Percentiles rank a stretch among this genome's conserved stretches.
These are phyloP conservation scores for Candida loeiensis DNA, from an alignment of 805 yeast genomes.

Conservation along the genomic window DNA sequence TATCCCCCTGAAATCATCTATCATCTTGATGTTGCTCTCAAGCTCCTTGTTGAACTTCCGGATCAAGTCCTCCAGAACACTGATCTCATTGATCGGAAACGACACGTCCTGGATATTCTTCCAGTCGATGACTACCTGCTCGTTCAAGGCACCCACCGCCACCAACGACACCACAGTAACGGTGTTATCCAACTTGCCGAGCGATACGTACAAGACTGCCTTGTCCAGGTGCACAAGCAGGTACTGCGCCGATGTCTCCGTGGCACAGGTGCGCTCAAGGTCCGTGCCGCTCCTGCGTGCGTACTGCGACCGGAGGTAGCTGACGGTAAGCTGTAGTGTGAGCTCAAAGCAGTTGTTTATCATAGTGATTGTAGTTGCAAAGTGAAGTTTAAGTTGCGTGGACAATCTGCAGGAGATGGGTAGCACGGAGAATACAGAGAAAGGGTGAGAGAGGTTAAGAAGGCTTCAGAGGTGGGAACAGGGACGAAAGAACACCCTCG, in stretches of 20 bases:
- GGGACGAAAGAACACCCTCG: too few relatives aligned
- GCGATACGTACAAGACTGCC: conserved; percentile 8
- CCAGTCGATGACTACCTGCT: conserved; percentile 24
- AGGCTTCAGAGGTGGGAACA: too few relatives aligned
- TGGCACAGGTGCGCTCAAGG: conserved; percentile 7
- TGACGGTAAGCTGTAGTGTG: conserved; percentile 18
- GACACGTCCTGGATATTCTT: conserved; percentile 13
- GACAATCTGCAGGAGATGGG: neutral
- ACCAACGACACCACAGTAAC: conserved; percentile 13
- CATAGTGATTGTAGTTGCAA: neutral
- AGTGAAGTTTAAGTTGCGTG: neutral
- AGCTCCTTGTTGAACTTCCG: conserved; percentile 17
- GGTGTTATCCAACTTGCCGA: conserved; percentile 10
- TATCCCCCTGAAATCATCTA: conserved; percentile 7
- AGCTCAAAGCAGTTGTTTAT: conserved; percentile 20
- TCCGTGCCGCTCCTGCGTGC: conserved; percentile 10
- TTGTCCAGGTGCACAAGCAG: conserved; percentile 10
- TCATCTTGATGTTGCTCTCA: conserved; percentile 2
- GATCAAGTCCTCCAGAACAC: conserved; percentile 19
- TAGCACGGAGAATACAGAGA: too few relatives aligned
- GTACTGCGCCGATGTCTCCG: conserved; percentile 14
- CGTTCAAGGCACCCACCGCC: conserved; percentile 14
- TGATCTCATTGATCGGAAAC: conserved; percentile 23
- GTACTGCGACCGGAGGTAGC: conserved; percentile 16
- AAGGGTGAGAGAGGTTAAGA: too few relatives aligned